These are phyloP conservation scores for Alternaria atra DNA, from an alignment of 2,329 filamentous ascomycete species.

Conservation along the genomic window DNA sequence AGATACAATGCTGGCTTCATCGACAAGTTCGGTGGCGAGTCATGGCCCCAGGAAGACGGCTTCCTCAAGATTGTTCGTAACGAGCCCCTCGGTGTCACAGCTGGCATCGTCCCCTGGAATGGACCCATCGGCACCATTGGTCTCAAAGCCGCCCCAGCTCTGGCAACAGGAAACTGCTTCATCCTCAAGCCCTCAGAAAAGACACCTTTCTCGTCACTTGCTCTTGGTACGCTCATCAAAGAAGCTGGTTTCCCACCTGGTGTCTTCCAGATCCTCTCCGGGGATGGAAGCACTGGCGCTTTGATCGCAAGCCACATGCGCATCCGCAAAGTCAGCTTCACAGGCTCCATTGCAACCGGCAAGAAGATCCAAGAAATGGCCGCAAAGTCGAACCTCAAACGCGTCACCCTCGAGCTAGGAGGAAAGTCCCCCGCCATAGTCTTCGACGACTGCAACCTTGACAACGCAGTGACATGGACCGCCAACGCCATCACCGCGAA, in stretches of 20 bases:
- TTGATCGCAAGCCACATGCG: conserved; percentile 51
- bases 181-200: conserved; percentile 51
- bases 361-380: conserved; percentile 55
- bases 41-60: conserved; percentile 57
- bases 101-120: conserved; percentile 56
- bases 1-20: conserved; percentile 49
- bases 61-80: conserved; percentile 56
- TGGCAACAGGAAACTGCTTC: conserved; percentile 49
- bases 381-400: conserved; percentile 54
- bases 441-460: conserved; percentile 56
- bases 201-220: conserved; percentile 46
- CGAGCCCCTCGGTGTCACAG: conserved; percentile 55
- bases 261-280: conserved; percentile 53
- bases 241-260: conserved; percentile 53
- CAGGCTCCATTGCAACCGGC: conserved; percentile 49
- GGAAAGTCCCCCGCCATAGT: conserved; percentile 57
- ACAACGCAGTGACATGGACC: conserved; percentile 51
- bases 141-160: conserved; percentile 49
- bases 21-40: conserved; percentile 47
- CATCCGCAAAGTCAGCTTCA: conserved; percentile 55
- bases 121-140: conserved; percentile 51
- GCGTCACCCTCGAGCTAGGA: conserved; percentile 55
- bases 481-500: conserved; percentile 49
- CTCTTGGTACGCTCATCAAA: conserved; percentile 46
- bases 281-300: conserved; percentile 51